These are phyloP conservation scores for Atkinsonella hypoxylon DNA, from an alignment of 2,329 filamentous ascomycete species.

Conservation along the genomic window DNA sequence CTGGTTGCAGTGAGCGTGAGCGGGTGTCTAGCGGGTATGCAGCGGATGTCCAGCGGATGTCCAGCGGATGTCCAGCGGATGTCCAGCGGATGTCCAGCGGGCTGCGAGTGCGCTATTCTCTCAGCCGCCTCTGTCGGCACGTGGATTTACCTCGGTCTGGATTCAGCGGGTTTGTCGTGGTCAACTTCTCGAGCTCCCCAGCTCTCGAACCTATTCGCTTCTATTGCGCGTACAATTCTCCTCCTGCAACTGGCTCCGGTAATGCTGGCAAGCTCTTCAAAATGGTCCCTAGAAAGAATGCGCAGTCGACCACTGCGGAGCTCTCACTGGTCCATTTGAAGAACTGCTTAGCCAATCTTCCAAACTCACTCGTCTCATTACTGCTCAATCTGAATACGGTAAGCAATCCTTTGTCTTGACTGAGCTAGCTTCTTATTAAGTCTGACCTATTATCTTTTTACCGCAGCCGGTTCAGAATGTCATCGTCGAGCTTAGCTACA, in stretches of 20 bases:
- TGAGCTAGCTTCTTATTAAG: constrained; percentile 4
- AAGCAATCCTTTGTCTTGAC: constrained; percentile 23
- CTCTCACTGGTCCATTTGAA: constrained; percentile 78
- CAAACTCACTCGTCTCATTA: constrained; percentile 68
- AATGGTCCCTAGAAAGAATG: constrained; percentile 41
- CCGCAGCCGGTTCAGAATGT: constrained; percentile 83
- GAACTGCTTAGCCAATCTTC: constrained; percentile 91
- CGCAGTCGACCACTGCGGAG: constrained; percentile 62
- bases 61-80: no score
- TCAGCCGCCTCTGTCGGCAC: constrained; percentile 17
- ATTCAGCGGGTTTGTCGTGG: constrained; percentile 1
- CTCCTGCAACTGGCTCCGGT: neutral
- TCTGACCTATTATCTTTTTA: constrained; percentile 1
- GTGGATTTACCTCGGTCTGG: constrained; percentile 20
- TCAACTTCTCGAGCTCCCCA: neutral
- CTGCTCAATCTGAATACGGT: constrained; percentile 86
- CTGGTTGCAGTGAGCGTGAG: no score
- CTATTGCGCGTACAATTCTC: neutral
- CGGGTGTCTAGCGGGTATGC: no score
- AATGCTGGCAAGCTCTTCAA: constrained; percentile 6
- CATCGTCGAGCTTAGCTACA: constrained; percentile 77
- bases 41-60: no score
- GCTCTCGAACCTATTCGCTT: neutral
- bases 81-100: no score
- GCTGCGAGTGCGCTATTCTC: neutral